Evolutionary conservation across 176 grass and related monocot genomes (phyloP), one percentile per base, ranked within the genome.

Genomic region (Miscanthus lutarioriparius): DNA sequence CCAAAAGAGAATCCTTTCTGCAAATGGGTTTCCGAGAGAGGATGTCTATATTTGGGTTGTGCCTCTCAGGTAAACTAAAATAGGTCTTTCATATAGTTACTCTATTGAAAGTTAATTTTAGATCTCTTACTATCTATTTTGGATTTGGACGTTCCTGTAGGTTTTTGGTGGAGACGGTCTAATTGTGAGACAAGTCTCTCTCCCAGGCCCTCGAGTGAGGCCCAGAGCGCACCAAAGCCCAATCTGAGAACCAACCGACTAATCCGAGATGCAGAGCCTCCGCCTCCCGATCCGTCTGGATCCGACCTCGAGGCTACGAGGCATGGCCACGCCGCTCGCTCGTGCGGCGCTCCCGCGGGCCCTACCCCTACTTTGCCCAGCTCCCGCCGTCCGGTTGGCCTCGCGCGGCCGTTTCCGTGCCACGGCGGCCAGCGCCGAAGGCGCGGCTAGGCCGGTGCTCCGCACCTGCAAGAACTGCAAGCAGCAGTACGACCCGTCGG

Each of bases 401-500:
- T 5, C 26, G 35, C 84, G 43, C 22, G 27, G 35, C 11, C 74
- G 5, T 15, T 22, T 82, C 82, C 54, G 36, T 2, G 26, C 45
- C 15, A 5, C 22, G 27, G 64, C 58, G 33, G 37, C 67, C 27
- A 23, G 85, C 26, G 62, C 62, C 8, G 82, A 38, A 11, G 84
- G 62, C 43, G 40, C 67, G 0, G 37, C 66, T 6, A 33, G 37
- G 51, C 64, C 69, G 14, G 56, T 76, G 67, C 78, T 92, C 23
- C 87, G 87, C 77, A 97, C 94, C 43, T 97, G 94, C 91, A 94
- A 87, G 91, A 97, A 86, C 39, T 97, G 94, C 89, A 97, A 97
- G 85, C 63, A 74, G 69, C 95, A 89, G 84, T 97, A 86, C 64
- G 92, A 97, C n/a, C 88, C 88, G 25, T 81, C 84, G 35, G 84